A percentile compares a stretch with the other conserved stretches of the same genome.
phyloP scores from a whole-genome alignment of 805 yeast species.

The Blastobotrys terrestris region DNA sequence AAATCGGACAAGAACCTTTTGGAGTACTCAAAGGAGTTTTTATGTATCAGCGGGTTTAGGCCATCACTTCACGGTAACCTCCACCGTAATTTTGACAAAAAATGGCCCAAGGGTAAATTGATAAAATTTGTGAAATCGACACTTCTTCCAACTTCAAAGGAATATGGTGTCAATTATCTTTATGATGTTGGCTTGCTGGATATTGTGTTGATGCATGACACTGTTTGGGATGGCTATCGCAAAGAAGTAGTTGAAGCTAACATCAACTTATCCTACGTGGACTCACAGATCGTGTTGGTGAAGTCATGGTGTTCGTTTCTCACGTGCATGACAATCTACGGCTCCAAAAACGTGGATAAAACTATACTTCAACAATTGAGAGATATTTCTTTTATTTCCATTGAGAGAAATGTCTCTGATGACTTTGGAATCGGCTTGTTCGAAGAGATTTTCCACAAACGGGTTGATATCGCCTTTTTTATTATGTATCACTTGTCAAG shows the following conservation, averaged over 20 bases:
- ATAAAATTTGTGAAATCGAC: conserved; percentile 39
- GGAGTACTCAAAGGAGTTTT: conserved; percentile 30
- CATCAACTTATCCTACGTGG: conserved; percentile 53
- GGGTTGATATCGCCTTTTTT: conserved; percentile 63
- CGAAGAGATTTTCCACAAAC: conserved; percentile 47
- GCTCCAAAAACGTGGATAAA: conserved; percentile 25
- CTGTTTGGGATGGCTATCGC: conserved; percentile 44
- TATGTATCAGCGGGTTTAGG: conserved; percentile 43
- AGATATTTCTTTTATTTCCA: conserved; percentile 41
- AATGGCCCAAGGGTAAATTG: conserved; percentile 44
- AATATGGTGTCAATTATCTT: conserved; percentile 47
- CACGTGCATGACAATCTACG: conserved; percentile 46
- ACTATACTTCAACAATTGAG: conserved; percentile 14
- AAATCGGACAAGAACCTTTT: conserved; percentile 23
- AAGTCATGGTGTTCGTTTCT: conserved; percentile 74
- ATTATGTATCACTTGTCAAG: conserved; percentile 21
- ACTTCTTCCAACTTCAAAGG: conserved; percentile 34
- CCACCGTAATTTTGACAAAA: conserved; percentile 39
- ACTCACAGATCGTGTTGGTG: conserved; percentile 63
- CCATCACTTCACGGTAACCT: conserved; percentile 42
- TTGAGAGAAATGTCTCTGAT: conserved; percentile 45
- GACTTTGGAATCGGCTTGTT: conserved; percentile 47
- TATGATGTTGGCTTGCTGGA: conserved; percentile 64
- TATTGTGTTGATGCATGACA: conserved; percentile 41
- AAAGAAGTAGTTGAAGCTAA: conserved; percentile 52